Base-by-base conservation (phyloP, 176 grass and related monocot species). In the Zoysia pacifica region DNA sequence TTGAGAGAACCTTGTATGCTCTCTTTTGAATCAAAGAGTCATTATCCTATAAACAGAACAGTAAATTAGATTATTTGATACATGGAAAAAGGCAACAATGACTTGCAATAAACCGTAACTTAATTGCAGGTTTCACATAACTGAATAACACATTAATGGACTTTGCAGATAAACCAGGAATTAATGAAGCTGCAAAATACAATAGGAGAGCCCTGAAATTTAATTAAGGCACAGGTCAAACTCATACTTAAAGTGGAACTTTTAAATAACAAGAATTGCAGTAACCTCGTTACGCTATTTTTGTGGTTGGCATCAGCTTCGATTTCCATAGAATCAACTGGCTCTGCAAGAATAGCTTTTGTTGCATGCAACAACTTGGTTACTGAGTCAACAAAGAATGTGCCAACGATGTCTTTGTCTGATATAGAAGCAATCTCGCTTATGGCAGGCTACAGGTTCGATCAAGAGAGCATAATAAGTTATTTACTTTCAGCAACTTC, bases 1-100 rank as follows among this genome's bases (percentile, higher is more conserved):
- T 82, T 75, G 92, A 89, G 9, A 98, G 86, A 19, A 93, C 89
- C 93, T 98, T 98, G 91, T 98, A 98, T 78, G 95, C 95, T 89
- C 93, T 94, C 77, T 98, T 98, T 67, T 98, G 95, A 53, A 94
- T 89, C 68, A 91, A 75, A 14, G 86, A 83, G 74, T 98, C 95
- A 9, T 44, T 84, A 77, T 98, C 92, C 95, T 98, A 67, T 7
- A 91, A 90, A 55, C 48, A 54, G 71, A 72, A 62, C 39, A 4
- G 50, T 67, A 56, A 75, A 75, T 70, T 79, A 76, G 11, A 48
- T n/a, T 43, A 2, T 60, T 86, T 47, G 36, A 42, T 70, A 77
- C 55, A 81, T 58, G 48, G n/a, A 72, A 72, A 72, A 79, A 72
- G 5, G 16, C 8, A 72, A 9, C 11, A 20, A 70, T 78, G 81